Evolutionary conservation across 371 early-diverging fungal species (phyloP), one percentile per base, ranked within the genome.

Genomic region (Rhizopus microsporus): DNA sequence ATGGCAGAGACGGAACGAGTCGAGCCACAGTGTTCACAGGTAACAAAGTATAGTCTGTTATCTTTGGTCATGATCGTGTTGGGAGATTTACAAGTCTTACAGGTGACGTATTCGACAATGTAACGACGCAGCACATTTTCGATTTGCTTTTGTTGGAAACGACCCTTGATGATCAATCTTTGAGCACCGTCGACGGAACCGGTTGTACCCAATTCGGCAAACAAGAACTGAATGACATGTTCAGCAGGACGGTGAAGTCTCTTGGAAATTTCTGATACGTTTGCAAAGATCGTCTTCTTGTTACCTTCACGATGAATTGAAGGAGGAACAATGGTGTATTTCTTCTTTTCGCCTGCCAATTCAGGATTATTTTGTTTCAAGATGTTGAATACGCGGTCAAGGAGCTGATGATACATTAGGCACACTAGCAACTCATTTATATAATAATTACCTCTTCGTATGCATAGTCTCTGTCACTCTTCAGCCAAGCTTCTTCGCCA

Each of bases 21-120:
- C 35, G 96, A 94, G 32, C 97, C 98, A 75, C 99, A 99, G 45
- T 93, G 88, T 73, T 97, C 93, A 84, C 99, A 99, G 79, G 96
- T 93, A 75, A 98, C 75, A 86, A 99, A 99, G 82, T 89, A 94
- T 59, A 99, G 81, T 68, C 98, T 92, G 80, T 98, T 96, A 65
- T 99, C 99, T 86, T 97, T 99, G 39, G 89, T 88, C 70, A 99
- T 77, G 30, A 90, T 83, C 12, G 99, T 99, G 54, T 99, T 94
- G 37, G 95, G 93, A 5, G 93, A 92, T 69, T 96, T 97, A 88
- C 99, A 99, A 35, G 96, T 95, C 82, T 96, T 98, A 86, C 99
- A 99, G 3, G 97, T 92, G 29, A 99, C 99, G 66, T 99, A 99
- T 76, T 99, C 98, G 55, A 93, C 94, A 75, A 99, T 99, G 74